Base-by-base conservation (phyloP, 106 monocot genomes). In the Phalaenopsis equestris region DNA sequence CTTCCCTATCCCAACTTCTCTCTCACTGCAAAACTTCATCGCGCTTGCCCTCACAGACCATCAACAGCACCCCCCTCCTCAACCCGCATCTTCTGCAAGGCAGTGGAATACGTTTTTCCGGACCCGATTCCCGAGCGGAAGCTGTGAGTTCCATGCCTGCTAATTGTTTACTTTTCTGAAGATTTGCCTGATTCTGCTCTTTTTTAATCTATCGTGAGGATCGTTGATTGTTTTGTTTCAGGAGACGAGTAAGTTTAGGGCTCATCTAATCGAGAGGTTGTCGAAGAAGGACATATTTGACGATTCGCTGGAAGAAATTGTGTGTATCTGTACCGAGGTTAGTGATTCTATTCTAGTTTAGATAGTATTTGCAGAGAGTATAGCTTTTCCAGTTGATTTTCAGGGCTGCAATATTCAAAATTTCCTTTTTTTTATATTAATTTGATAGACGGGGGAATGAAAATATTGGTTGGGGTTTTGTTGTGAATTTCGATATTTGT, bases 91-190 rank as follows among this genome's bases (percentile, higher is more conserved):
- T 39, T 73, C 73, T 72, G 73, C 23, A 80, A 65, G 17, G 77
- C 83, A 5, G 83, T 82, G 10, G 90, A 89, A 75, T 92, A 92
- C 67, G 89, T 89, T 12, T 92, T 92, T 67, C 89, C 92, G 2
- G 92, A 92, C 42, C 92, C 92, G 52, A 86, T 92, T 65, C 89
- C 92, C 30, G 86, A 87, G 92, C 92, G 3, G 84, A 89, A 15
- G 73, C 86, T 41, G 92, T 89, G 47, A 82, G 89, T 84, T 19
- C 14, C 10, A 48, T 30, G 38, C 16, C 55, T n/a, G 23, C 9
- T 1, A 23, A 64, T 8, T 64, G 7, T 64, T 64, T 64, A 7
- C 19, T 21, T 7, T 64, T 64, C 23, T 24, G 64, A 64, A n/a
- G 23, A 24, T 64, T 64, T 64, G 23, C 64, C 24, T 42, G 3